These are phyloP conservation scores for Euryodendron excelsum DNA, from an alignment of 148 eudicot genomes.

Conservation along the genomic window DNA sequence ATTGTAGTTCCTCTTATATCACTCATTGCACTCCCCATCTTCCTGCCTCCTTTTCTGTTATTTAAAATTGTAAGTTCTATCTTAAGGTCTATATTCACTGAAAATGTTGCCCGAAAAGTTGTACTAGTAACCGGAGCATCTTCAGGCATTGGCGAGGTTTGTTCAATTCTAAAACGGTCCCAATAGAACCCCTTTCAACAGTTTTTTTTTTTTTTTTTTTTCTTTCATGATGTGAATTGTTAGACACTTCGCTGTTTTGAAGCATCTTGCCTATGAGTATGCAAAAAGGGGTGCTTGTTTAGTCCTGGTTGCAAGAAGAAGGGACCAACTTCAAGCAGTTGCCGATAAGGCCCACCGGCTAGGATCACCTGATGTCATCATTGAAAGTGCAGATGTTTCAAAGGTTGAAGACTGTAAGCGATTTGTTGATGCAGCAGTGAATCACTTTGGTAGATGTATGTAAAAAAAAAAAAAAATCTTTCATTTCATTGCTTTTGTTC, in stretches of 20 bases:
- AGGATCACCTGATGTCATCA: constrained; percentile 15
- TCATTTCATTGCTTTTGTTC: background rate
- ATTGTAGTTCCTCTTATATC: constrained; percentile 25
- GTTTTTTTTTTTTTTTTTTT: background rate
- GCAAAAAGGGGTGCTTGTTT: constrained; percentile 18
- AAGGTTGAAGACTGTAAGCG: constrained; percentile 21
- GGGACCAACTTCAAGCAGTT: constrained; percentile 6
- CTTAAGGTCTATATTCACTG: constrained; percentile 8
- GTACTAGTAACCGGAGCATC: constrained; percentile 44
- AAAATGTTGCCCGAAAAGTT: constrained; percentile 35
- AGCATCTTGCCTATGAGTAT: constrained; percentile 20
- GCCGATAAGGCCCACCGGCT: constrained; percentile 3
- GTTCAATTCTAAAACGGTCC: background rate
- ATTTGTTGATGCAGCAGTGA: background rate
- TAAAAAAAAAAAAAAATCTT: background rate
- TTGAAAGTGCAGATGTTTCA: constrained; percentile 12
- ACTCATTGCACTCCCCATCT: constrained; percentile 22
- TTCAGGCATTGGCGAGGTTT: constrained; percentile 41
- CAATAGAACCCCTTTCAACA: background rate
- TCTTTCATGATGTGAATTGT: background rate
- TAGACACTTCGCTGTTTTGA: background rate
- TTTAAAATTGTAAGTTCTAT: constrained; percentile 19
- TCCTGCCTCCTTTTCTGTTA: constrained; percentile 18
- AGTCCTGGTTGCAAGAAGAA: constrained; percentile 14
- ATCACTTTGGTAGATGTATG: constrained; percentile 21